A percentile compares a stretch with the other conserved stretches of the same genome.
Evolutionary conservation across 306 rosid species (phyloP).

Genomic region (Casuarina glauca): DNA sequence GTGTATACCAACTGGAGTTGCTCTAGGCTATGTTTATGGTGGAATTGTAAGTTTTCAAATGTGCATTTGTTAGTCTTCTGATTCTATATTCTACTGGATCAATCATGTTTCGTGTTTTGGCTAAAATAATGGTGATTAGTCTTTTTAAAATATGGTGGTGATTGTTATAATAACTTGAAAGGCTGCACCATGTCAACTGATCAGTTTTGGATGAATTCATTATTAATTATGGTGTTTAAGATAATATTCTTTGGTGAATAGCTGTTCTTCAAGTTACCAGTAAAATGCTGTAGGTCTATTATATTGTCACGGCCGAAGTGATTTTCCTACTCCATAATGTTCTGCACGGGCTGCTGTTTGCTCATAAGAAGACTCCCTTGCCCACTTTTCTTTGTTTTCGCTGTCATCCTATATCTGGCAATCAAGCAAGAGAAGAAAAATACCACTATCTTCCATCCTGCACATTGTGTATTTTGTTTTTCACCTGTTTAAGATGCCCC

Average conservation of each 20-base stretch:
- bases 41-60: slow-evolving; percentile 68
- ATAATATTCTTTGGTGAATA: neutral
- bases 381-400: neutral
- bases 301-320: neutral
- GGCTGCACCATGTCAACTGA: neutral
- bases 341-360: neutral
- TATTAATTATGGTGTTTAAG: neutral
- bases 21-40: slow-evolving; percentile 91
- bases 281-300: slow-evolving; percentile 8
- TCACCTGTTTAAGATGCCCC: neutral
- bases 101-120: neutral
- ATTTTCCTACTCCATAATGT: neutral
- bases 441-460: neutral
- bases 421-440: neutral
- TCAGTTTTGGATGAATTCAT: neutral
- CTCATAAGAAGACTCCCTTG: neutral
- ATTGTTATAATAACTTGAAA: neutral
- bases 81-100: neutral
- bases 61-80: slow-evolving; percentile 13
- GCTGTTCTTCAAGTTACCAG: neutral
- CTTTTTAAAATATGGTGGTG: neutral
- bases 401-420: neutral
- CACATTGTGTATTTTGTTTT: neutral
- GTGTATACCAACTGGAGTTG: slow-evolving; percentile 96
- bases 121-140: slow-evolving; percentile 1